These are phyloP conservation scores for Leptomonas pyrrhocoris DNA, from an alignment of 208 protist genomes.

Conservation along the genomic window DNA sequence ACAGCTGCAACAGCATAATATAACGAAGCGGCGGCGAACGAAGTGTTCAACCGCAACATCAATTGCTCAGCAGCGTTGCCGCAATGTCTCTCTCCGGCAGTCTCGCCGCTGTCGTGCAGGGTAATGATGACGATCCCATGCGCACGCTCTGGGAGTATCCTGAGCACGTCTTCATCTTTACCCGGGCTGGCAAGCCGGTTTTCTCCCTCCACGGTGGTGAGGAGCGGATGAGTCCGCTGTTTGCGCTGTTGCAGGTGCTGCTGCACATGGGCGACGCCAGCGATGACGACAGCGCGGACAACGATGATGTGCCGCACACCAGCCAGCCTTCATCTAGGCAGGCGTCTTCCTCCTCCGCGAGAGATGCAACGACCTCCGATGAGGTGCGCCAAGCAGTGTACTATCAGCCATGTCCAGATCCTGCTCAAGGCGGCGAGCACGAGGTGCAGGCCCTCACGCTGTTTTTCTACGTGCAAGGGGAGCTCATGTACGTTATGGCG, in stretches of 20 bases:
- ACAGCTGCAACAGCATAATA: neutral
- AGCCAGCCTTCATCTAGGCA: neutral
- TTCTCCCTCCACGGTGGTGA: slow-evolving; percentile 76
- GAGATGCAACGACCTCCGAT: neutral
- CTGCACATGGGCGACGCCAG: slow-evolving; percentile 37
- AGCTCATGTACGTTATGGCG: slow-evolving; percentile 64
- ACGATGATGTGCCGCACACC: neutral
- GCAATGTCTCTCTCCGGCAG: slow-evolving; percentile 9
- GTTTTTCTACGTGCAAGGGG: slow-evolving; percentile 53
- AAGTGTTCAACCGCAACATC: too few relatives aligned
- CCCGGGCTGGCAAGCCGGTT: slow-evolving; percentile 83
- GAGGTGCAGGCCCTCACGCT: slow-evolving; percentile 37
- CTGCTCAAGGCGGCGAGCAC: neutral
- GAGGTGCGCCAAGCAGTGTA: slow-evolving; percentile 24
- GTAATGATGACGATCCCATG: neutral
- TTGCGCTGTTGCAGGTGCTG: slow-evolving; percentile 75
- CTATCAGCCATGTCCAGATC: neutral
- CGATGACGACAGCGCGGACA: neutral
- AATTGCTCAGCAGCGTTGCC: neutral
- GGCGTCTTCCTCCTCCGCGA: neutral
- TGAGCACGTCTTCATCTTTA: slow-evolving; percentile 88
- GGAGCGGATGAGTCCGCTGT: slow-evolving; percentile 55
- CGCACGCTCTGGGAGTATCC: slow-evolving; percentile 40
- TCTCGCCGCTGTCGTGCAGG: neutral
- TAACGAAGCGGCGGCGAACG: neutral